These are phyloP conservation scores for Aquanectria penicillioides DNA, from an alignment of 2,329 filamentous ascomycete genomes.

Conservation along the genomic window DNA sequence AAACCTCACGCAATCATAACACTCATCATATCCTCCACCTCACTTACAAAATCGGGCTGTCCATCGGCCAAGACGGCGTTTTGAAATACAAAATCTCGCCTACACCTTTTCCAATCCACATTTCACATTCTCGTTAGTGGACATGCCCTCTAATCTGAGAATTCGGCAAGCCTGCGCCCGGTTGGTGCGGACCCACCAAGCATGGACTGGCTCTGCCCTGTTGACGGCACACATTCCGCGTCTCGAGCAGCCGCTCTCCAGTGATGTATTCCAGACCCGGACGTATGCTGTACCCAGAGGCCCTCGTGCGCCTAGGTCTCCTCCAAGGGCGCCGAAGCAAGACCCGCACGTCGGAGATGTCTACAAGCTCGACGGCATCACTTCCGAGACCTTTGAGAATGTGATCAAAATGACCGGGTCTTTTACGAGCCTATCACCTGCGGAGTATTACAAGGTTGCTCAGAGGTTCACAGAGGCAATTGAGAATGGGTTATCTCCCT, in stretches of 20 bases:
- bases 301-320: conserved; percentile 22
- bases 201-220: not conserved
- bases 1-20: conserved; percentile 17
- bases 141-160: conserved; percentile 18
- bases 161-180: conserved; percentile 8
- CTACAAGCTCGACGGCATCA: conserved; percentile 37
- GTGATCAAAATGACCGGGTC: conserved; percentile 27
- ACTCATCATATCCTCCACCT: conserved; percentile 1
- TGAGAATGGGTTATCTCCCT: conserved; percentile 33
- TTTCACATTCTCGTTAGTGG: not conserved
- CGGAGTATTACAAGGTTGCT: conserved; percentile 38
- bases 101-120: not conserved
- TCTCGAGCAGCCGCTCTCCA: not conserved
- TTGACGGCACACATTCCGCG: not conserved
- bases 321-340: conserved; percentile 24
- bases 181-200: conserved; percentile 18
- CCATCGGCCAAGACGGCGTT: not conserved
- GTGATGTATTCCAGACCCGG: conserved; percentile 24
- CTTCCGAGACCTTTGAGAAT: conserved; percentile 32
- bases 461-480: conserved; percentile 36
- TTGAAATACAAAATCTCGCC: not conserved
- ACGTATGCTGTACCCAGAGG: conserved; percentile 30
- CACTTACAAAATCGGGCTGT: conserved; percentile 1
- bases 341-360: conserved; percentile 15
- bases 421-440: conserved; percentile 31